phyloP scores from a whole-genome alignment of 768 basidiomycete species.

The Suillus subalutaceus region DNA sequence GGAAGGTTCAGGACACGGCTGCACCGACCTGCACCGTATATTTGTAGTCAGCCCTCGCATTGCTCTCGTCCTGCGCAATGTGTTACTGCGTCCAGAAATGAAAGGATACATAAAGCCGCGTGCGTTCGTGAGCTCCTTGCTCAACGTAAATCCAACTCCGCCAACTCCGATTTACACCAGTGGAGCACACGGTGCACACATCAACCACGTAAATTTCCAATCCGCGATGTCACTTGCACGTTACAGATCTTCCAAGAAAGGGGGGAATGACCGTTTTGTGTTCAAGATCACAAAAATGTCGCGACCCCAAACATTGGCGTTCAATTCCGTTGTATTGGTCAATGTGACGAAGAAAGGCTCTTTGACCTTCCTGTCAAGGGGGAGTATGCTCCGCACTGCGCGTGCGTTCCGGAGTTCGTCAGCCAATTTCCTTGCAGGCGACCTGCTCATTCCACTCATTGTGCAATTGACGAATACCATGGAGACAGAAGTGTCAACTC shows the following conservation, averaged over 20 bases:
- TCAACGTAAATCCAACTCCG: neutral
- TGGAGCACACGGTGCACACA: no score
- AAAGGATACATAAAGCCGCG: neutral
- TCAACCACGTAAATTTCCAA: neutral
- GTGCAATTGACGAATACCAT: neutral
- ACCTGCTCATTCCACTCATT: conserved; percentile 3
- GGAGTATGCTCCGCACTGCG: conserved; percentile 14
- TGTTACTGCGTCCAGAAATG: conserved; percentile 17
- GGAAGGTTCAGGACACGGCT: conserved; percentile 34
- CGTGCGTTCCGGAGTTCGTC: conserved; percentile 1
- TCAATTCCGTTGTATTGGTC: conserved; percentile 13
- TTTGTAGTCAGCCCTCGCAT: conserved; percentile 40
- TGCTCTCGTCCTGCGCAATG: conserved; percentile 33
- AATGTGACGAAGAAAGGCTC: conserved; percentile 5
- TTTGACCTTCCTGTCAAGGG: conserved; percentile 13
- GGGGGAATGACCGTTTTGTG: conserved; percentile 30
- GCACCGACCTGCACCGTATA: conserved; percentile 29
- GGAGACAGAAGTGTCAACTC: neutral
- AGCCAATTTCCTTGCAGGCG: neutral
- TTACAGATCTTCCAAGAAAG: conserved; percentile 12
- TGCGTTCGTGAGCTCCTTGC: conserved; percentile 5
- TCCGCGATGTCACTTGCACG: neutral
- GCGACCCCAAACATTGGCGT: conserved; percentile 7
- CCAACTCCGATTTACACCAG: neutral
- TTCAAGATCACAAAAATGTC: conserved; percentile 35